A percentile compares a stretch with the other conserved stretches of the same genome.
phyloP scores from a whole-genome alignment of 768 basidiomycete genomes.

The Psilocybe subaeruginosa region DNA sequence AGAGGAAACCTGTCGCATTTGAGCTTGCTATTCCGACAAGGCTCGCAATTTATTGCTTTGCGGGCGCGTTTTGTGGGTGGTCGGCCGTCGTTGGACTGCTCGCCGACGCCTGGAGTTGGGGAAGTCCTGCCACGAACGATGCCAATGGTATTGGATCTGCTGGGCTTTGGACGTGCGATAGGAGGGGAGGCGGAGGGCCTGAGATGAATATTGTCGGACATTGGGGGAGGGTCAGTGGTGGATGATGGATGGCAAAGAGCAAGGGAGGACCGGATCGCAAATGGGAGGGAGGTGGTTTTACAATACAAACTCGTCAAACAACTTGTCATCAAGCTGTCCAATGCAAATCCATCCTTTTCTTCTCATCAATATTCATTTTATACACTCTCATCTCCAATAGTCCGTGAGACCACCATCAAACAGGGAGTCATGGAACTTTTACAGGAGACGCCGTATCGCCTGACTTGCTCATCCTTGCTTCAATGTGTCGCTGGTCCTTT shows the following conservation, averaged over 20 bases:
- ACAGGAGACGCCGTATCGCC: neutral
- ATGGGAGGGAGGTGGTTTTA: neutral
- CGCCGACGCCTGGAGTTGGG: conserved; percentile 42
- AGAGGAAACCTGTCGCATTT: conserved; percentile 79
- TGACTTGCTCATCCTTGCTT: neutral
- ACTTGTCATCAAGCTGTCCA: conserved; percentile 9
- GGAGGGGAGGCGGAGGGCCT: conserved; percentile 40
- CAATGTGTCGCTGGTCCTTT: neutral
- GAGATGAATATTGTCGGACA: conserved; percentile 19
- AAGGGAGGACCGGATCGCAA: conserved; percentile 12
- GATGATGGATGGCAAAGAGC: conserved; percentile 8
- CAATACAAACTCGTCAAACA: conserved; percentile 4
- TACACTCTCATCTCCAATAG: conserved; percentile 19
- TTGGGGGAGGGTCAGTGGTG: conserved; percentile 10
- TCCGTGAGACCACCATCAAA: conserved; percentile 7
- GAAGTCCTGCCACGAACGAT: conserved; percentile 55
- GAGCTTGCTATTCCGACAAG: conserved; percentile 84
- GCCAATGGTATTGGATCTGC: conserved; percentile 40
- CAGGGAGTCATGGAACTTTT: neutral
- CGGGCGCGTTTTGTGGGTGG: conserved; percentile 82
- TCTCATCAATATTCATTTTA: conserved; percentile 14
- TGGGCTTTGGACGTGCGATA: conserved; percentile 42
- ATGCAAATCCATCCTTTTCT: conserved; percentile 21
- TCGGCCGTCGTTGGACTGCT: conserved; percentile 53
- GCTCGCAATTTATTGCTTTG: conserved; percentile 89